A percentile compares a stretch with the other conserved stretches of the same genome.
Conservation (phyloP, 2,329 filamentous ascomycete genomes). For the Colletotrichum ledebouriae region DNA sequence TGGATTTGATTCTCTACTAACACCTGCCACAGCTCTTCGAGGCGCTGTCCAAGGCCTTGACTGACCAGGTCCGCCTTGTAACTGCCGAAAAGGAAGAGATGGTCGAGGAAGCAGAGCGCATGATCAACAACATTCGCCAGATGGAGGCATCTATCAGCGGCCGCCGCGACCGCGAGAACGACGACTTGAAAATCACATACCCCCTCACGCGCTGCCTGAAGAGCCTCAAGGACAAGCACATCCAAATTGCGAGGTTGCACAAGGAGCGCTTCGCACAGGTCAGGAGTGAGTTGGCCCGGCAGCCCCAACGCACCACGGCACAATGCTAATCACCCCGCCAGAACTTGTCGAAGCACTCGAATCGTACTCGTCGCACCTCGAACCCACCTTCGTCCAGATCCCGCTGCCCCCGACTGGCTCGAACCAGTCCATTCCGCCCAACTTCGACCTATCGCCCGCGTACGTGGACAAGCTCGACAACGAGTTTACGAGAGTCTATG, state of each 20-base stretch:
- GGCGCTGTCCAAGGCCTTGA: constrained; percentile 90
- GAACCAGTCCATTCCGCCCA: constrained; percentile 81
- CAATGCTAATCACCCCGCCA: constrained; percentile 52
- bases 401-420: constrained; percentile 85
- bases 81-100: constrained; percentile 90
- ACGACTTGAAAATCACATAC: constrained; percentile 82
- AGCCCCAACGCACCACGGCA: neutral
- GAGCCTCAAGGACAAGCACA: constrained; percentile 86
- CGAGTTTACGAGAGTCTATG: constrained; percentile 95
- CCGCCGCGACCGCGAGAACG: constrained; percentile 73
- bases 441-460: constrained; percentile 90
- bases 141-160: constrained; percentile 94
- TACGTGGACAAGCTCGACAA: constrained; percentile 89
- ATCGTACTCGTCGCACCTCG: constrained; percentile 96
- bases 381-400: constrained; percentile 87
- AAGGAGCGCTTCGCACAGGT: constrained; percentile 95
- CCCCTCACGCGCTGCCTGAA: constrained; percentile 86
- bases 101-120: constrained; percentile 88
- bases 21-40: constrained; percentile 78
- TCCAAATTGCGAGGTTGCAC: constrained; percentile 83
- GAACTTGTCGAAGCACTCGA: constrained; percentile 94
- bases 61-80: constrained; percentile 89
- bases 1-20: constrained; percentile 2
- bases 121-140: constrained; percentile 88
- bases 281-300: constrained; percentile 75